phyloP scores from a whole-genome alignment of 495 filamentous ascomycete species.

The Xylaria curta region DNA sequence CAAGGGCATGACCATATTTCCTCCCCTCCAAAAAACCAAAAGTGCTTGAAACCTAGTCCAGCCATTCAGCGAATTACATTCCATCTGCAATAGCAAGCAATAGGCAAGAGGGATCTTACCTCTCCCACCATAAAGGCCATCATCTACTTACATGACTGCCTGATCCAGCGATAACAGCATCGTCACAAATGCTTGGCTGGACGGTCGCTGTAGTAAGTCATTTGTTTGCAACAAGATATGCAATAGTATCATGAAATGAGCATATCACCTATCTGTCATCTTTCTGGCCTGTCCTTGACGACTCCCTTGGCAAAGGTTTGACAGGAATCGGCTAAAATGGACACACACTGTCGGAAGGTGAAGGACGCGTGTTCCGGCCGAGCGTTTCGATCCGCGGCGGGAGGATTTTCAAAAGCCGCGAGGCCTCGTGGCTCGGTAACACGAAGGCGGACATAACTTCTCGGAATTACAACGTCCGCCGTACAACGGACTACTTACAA shows the following conservation, averaged over 20 bases:
- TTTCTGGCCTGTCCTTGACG: constrained; percentile 7
- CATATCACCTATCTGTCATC: constrained; percentile 2
- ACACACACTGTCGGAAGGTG: background rate
- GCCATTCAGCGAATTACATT: background rate
- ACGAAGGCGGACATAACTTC: background rate
- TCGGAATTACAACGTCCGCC: background rate
- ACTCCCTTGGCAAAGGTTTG: background rate
- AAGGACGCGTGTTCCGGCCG: constrained; percentile 14
- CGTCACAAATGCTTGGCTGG: constrained; percentile 19
- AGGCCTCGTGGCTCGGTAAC: constrained; percentile 12
- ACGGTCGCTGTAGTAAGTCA: constrained; percentile 21
- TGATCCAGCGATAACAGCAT: constrained; percentile 19
- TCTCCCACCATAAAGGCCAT: constrained; percentile 10
- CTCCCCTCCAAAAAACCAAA: background rate
- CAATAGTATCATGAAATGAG: background rate
- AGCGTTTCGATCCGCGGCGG: background rate
- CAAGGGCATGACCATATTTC: constrained; percentile 13
- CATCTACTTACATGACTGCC: constrained; percentile 12
- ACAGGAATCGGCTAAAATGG: constrained; percentile 1
- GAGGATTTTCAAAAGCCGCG: constrained; percentile 7
- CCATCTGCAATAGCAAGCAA: constrained; percentile 4
- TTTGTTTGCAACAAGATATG: constrained; percentile 7
- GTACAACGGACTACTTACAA: background rate
- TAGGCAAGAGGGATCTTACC: constrained; percentile 2
- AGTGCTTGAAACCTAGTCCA: constrained; percentile 4